phyloP scores from a whole-genome alignment of 768 basidiomycete species.

The Mycena leptocephala region DNA sequence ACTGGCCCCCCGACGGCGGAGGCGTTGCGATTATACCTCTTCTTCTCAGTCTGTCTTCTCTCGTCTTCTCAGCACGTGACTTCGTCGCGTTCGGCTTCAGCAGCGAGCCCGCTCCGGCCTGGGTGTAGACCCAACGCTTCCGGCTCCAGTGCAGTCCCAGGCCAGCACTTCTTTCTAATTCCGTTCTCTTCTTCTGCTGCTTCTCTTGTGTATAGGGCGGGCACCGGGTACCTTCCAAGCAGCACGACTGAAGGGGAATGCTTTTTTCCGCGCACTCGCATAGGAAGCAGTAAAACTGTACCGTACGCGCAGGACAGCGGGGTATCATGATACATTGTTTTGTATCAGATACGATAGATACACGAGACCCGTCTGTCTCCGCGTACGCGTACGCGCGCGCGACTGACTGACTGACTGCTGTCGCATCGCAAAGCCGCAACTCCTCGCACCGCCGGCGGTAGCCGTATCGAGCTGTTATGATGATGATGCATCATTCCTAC shows the following conservation, averaged over 20 bases:
- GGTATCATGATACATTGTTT: neutral
- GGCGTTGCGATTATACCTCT: neutral
- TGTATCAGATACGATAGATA: neutral
- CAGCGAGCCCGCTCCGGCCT: neutral
- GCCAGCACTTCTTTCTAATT: neutral
- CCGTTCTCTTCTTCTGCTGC: neutral
- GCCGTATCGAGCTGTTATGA: neutral
- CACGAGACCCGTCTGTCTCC: neutral
- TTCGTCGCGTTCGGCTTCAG: neutral
- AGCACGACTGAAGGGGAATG: neutral
- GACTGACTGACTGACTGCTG: no score
- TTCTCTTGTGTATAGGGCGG: no score
- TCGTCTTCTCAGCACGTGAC: constrained; percentile 10
- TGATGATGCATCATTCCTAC: neutral
- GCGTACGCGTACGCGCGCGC: no score
- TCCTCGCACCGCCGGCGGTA: neutral
- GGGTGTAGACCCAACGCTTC: neutral
- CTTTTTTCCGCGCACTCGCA: neutral
- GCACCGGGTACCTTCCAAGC: no score
- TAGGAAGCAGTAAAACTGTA: neutral
- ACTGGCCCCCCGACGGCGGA: constrained; percentile 20
- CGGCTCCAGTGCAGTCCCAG: neutral
- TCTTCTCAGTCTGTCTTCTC: neutral
- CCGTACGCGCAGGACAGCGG: neutral
- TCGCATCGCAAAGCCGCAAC: no score